phyloP scores from a whole-genome alignment of 2,329 filamentous ascomycete genomes.

The Ceratocystis albifundus region DNA sequence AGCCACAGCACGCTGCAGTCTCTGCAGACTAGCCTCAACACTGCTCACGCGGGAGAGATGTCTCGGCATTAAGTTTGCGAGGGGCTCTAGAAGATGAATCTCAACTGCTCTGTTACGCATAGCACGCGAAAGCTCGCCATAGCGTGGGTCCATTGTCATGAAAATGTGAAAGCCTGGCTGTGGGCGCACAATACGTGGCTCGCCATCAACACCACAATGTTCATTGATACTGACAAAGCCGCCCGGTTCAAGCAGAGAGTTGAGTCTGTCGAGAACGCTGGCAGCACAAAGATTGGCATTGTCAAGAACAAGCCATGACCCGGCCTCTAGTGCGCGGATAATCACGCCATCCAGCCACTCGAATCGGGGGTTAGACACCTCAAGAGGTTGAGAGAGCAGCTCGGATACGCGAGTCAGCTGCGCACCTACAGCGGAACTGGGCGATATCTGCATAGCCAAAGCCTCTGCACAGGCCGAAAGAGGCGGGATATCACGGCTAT shows the following conservation, averaged over 20 bases:
- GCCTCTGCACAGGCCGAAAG: slow-evolving; percentile 33
- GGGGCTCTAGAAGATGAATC: slow-evolving; percentile 54
- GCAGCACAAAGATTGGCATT: slow-evolving; percentile 96
- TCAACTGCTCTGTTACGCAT: slow-evolving; percentile 95
- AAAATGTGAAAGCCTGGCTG: slow-evolving; percentile 86
- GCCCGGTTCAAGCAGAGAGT: slow-evolving; percentile 84
- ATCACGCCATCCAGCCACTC: slow-evolving; percentile 94
- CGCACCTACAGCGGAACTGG: slow-evolving; percentile 36
- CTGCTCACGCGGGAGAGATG: slow-evolving; percentile 34
- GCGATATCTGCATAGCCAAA: slow-evolving; percentile 34
- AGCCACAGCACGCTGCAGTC: slow-evolving; percentile 32
- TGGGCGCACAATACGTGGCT: slow-evolving; percentile 66
- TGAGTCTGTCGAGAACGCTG: slow-evolving; percentile 85
- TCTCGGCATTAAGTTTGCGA: slow-evolving; percentile 30
- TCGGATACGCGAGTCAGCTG: slow-evolving; percentile 39
- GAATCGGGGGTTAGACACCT: slow-evolving; percentile 66
- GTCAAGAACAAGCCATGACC: slow-evolving; percentile 87
- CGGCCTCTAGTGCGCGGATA: slow-evolving; percentile 72
- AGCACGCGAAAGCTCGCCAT: slow-evolving; percentile 86
- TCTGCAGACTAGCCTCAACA: slow-evolving; percentile 40
- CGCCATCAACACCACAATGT: slow-evolving; percentile 71
- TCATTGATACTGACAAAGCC: slow-evolving; percentile 87
- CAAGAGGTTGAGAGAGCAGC: slow-evolving; percentile 42
- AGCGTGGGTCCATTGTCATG: slow-evolving; percentile 79
- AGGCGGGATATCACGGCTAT: slow-evolving; percentile 28